These are phyloP conservation scores for Ophiocordyceps camponoti-leonardi DNA, from an alignment of 2,329 filamentous ascomycete species.

Conservation along the genomic window DNA sequence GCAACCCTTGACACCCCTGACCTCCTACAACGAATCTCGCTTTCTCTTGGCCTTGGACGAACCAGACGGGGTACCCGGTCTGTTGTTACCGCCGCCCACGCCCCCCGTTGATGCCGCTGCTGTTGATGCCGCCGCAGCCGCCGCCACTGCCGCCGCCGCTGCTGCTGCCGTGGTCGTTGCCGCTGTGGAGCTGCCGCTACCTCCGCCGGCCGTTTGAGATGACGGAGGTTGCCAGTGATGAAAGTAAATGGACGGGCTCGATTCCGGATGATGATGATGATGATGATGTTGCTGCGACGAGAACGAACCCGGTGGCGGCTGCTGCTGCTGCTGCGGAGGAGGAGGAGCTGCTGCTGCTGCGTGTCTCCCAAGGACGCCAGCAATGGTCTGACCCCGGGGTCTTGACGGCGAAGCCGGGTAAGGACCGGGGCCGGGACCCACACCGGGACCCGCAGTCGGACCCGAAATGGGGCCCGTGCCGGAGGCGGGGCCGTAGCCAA, in stretches of 20 bases:
- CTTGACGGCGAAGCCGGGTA: slow-evolving; percentile 34
- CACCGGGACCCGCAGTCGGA: too few species aligned
- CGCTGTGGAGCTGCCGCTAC: slow-evolving; percentile 6
- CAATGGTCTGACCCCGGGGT: slow-evolving; percentile 30
- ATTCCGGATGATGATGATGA: slow-evolving; percentile 35
- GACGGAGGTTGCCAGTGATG: slow-evolving; percentile 83
- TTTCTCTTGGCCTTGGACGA: slow-evolving; percentile 41
- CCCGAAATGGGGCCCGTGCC: too few species aligned
- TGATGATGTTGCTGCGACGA: slow-evolving; percentile 23
- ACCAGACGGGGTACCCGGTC: slow-evolving; percentile 60
- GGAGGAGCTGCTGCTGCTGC: slow-evolving; percentile 9
- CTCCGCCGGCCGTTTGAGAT: slow-evolving; percentile 35
- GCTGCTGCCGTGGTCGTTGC: not conserved
- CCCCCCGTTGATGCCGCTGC: too few species aligned
- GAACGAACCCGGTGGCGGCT: slow-evolving; percentile 11
- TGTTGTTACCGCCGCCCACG: too few species aligned
- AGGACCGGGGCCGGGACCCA: slow-evolving; percentile 7
- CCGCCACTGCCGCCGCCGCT: too few species aligned
- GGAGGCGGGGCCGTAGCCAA: too few species aligned
- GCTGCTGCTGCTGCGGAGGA: slow-evolving; percentile 18
- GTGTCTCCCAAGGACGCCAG: slow-evolving; percentile 20
- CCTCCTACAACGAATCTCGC: slow-evolving; percentile 23
- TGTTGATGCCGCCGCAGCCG: too few species aligned
- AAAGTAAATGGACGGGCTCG: slow-evolving; percentile 69
- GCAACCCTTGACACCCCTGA: too few species aligned